These are phyloP conservation scores for Aegilops bicornis DNA, from an alignment of 176 grass and related monocot species.

Conservation along the genomic window DNA sequence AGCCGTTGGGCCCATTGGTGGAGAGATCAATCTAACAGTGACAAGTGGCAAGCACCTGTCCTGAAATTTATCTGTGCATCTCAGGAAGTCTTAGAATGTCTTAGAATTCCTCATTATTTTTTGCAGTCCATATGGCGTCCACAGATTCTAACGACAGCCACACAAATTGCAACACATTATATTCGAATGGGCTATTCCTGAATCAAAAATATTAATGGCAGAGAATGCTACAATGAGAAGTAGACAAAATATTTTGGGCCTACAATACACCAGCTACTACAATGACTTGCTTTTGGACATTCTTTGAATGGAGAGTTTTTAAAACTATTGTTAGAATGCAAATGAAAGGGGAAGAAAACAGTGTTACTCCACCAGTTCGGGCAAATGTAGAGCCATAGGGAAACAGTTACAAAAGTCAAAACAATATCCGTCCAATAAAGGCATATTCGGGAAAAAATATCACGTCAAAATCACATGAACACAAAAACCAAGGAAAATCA, in stretches of 20 bases:
- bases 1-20: too few species aligned
- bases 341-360: neutral
- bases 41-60: constrained; percentile 29
- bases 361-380: neutral
- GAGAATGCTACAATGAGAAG: constrained; percentile 13
- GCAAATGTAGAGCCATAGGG: neutral
- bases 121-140: constrained; percentile 29
- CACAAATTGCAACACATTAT: neutral
- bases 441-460: neutral
- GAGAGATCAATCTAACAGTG: too few species aligned
- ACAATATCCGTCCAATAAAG: neutral
- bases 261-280: neutral
- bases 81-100: neutral
- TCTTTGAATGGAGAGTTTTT: neutral
- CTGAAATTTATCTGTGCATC: neutral
- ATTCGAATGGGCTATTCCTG: neutral
- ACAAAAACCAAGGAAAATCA: neutral
- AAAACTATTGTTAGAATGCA: neutral
- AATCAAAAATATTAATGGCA: constrained; percentile 30
- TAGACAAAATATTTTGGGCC: neutral
- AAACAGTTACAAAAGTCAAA: neutral
- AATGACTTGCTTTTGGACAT: neutral
- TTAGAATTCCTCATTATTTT: neutral
- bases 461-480: neutral
- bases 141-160: constrained; percentile 25